phyloP scores from a whole-genome alignment of 306 rosid genomes.

The Malus sieversii region DNA sequence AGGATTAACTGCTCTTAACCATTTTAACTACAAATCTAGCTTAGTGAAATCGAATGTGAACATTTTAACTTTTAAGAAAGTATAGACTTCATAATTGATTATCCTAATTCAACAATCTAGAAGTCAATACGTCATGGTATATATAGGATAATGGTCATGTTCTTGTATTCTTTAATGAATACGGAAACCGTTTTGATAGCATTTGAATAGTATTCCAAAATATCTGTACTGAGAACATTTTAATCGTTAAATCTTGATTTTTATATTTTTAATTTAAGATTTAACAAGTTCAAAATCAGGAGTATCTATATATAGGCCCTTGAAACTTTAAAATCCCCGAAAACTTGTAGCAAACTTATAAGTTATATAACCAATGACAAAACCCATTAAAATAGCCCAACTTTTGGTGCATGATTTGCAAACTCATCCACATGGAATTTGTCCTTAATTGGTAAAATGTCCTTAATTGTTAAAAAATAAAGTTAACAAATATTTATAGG shows the following conservation, averaged over 20 bases:
- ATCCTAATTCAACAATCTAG: conserved; percentile 3
- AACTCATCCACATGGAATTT: not conserved
- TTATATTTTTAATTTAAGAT: too few relatives aligned
- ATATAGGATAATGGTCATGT: not conserved
- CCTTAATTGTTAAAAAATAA: not conserved
- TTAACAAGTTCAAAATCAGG: too few relatives aligned
- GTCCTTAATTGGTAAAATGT: too few relatives aligned
- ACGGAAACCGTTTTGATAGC: too few relatives aligned
- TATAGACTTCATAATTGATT: not conserved
- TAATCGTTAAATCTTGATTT: too few relatives aligned
- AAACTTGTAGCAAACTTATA: not conserved
- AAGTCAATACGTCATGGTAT: not conserved
- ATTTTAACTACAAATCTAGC: not conserved
- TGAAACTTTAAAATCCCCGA: not conserved
- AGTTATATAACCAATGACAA: not conserved
- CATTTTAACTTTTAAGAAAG: not conserved
- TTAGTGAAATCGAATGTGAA: not conserved
- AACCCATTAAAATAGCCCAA: too few relatives aligned
- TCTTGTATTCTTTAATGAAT: not conserved
- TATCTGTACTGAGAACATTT: too few relatives aligned
- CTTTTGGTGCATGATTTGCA: not conserved
- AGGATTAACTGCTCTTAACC: not conserved
- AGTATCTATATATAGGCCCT: too few relatives aligned
- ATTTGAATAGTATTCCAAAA: too few relatives aligned
- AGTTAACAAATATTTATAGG: not conserved